Evolutionary conservation across 2,329 filamentous ascomycete genomes (phyloP).

Genomic region (Onygena corvina): DNA sequence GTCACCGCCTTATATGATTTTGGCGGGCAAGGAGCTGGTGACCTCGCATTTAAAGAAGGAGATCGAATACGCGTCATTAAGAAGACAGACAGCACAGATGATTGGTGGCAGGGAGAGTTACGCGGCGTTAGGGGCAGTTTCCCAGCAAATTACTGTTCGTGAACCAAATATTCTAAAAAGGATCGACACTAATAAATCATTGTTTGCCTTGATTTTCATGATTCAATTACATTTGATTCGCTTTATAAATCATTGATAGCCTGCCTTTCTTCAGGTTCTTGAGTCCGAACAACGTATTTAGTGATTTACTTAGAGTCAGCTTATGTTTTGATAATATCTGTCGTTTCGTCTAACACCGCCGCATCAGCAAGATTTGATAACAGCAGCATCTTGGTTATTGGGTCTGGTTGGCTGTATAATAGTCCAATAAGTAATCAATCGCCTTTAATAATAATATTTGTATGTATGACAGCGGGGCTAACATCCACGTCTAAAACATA

Average conservation of each 20-base stretch:
- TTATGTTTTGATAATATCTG: too few relatives aligned
- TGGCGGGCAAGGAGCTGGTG: conserved; percentile 54
- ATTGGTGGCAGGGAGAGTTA: conserved; percentile 80
- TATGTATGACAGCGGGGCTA: too few relatives aligned
- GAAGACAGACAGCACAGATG: conserved; percentile 66
- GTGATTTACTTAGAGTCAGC: too few relatives aligned
- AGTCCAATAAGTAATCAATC: too few relatives aligned
- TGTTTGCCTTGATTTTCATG: neutral
- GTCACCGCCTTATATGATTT: conserved; percentile 68
- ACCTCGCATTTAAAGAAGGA: conserved; percentile 63
- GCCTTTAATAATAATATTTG: too few relatives aligned
- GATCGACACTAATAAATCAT: neutral
- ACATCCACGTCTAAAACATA: too few relatives aligned
- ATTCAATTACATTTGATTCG: neutral
- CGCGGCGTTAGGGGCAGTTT: conserved; percentile 58
- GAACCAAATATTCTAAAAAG: conserved; percentile 2
- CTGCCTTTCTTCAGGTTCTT: neutral
- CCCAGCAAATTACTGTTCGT: conserved; percentile 69
- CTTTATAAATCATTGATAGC: neutral
- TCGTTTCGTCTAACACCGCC: too few relatives aligned
- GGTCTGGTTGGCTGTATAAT: too few relatives aligned
- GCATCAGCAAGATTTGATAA: too few relatives aligned
- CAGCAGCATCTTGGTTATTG: too few relatives aligned
- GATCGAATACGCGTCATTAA: conserved; percentile 66
- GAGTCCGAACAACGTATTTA: too few relatives aligned